These are phyloP conservation scores for Polychaeton citri DNA, from an alignment of 2,329 filamentous ascomycete genomes.

Conservation along the genomic window DNA sequence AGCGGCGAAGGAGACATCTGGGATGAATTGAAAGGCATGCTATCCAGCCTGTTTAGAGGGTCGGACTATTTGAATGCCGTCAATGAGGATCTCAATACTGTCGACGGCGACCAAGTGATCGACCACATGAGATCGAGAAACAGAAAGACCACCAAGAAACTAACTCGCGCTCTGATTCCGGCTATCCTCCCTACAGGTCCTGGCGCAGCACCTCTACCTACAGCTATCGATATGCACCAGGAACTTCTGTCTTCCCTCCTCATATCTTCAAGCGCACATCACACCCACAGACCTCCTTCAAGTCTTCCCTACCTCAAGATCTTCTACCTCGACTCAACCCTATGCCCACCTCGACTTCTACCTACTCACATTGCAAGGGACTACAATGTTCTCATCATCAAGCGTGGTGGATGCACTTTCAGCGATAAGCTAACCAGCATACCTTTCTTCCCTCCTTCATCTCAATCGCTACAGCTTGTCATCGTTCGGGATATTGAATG, in stretches of 20 bases:
- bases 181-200: conserved; percentile 44
- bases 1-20: conserved; percentile 17
- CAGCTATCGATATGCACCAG: conserved; percentile 10
- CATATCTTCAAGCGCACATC: too few relatives aligned
- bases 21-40: conserved; percentile 37
- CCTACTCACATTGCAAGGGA: conserved; percentile 36
- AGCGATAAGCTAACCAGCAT: conserved; percentile 71
- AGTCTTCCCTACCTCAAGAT: conserved; percentile 30
- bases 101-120: background rate
- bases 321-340: conserved; percentile 56
- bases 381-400: conserved; percentile 69
- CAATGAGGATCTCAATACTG: too few relatives aligned
- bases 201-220: conserved; percentile 56
- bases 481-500: conserved; percentile 44
- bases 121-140: too few relatives aligned
- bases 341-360: conserved; percentile 46
- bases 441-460: conserved; percentile 51
- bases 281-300: conserved; percentile 33
- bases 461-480: conserved; percentile 60
- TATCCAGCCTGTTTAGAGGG: conserved; percentile 26
- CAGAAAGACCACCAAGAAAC: conserved; percentile 1
- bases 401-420: conserved; percentile 74
- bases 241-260: background rate
- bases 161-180: conserved; percentile 28
- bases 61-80: background rate